Evolutionary conservation across 768 basidiomycete species (phyloP), one percentile per base, ranked within the genome.

Genomic region (Pholiota molesta): DNA sequence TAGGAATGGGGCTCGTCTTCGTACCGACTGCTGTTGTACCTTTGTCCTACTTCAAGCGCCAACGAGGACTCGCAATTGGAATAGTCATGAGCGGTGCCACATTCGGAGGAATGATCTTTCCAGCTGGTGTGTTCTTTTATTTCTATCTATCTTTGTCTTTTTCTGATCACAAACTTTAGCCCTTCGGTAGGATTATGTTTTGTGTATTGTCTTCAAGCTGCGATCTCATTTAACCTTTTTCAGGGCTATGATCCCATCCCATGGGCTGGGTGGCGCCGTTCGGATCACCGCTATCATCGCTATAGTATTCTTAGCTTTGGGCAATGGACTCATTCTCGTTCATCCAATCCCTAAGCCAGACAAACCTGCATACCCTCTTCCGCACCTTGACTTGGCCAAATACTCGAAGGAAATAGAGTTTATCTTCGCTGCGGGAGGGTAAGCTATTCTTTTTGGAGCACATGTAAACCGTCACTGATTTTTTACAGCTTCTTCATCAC

Each of bases 1-100:
- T 74, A 9, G 81, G 82, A n/a, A 73, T 79, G 9, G 84, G 85
- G 1, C 68, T 85, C 11, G 69, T 83, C 14, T 86, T 83, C 70
- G 68, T 84, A 8, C 86, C 85, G 0, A 78, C 83, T 5, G 71
- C 80, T 5, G 73, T 77, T 9, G 72, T 83, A n/a, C 71, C 79
- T 28, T 68, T 79, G 8, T 79, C 82, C 51, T 78, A 81, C 62
- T 86, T 83, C 73, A 75, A 73, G 42, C 75, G 69, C 55, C 69
- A 72, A 40, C 73, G 74, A 33, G 75, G 76, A 2, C 69, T 85
- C n/a, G 73, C 75, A 23, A 70, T 74, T 21, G 76, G 77, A 10
- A 67, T 78, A 29, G 71, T 73, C 51, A 68, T 79, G 62, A 82
- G 83, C 14, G 83, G 83, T 10, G 86, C 83, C 7, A 71, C 73